A percentile compares a stretch with the other conserved stretches of the same genome.
phyloP scores from a whole-genome alignment of 805 yeast species.

The Saccharomycopsis lassenensis region DNA sequence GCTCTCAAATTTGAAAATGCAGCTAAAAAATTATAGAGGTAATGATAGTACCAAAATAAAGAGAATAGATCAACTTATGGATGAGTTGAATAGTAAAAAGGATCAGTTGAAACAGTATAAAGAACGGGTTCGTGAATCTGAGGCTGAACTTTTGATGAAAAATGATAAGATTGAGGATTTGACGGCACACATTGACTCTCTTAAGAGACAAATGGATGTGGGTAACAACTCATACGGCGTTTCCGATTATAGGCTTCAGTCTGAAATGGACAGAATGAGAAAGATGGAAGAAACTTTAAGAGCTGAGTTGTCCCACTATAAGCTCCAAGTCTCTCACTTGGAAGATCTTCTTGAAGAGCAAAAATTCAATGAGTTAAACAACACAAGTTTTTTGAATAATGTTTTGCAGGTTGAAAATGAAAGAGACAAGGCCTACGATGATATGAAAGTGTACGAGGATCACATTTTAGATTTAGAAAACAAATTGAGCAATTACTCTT shows the following conservation, averaged over 20 bases:
- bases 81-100: conserved; percentile 7
- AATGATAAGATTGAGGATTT: conserved; percentile 18
- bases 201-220: conserved; percentile 15
- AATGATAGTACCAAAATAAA: conserved; percentile 1
- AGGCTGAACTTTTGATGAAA: conserved; percentile 17
- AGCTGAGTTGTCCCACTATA: conserved; percentile 9
- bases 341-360: conserved; percentile 12
- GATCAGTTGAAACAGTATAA: conserved; percentile 18
- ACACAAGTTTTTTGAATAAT: conserved; percentile 23
- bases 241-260: conserved; percentile 10
- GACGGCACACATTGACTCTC: conserved; percentile 8
- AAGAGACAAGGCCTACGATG: conserved; percentile 14
- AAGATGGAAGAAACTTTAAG: conserved; percentile 7
- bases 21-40: conserved; percentile 17
- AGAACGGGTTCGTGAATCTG: conserved; percentile 10
- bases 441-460: conserved; percentile 19
- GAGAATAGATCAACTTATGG: conserved; percentile 4
- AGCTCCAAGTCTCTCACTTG: conserved; percentile 7
- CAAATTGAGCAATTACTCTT: conserved; percentile 20
- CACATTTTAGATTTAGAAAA: conserved; percentile 24
- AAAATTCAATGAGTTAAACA: conserved; percentile 13
- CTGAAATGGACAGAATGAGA: conserved; percentile 13
- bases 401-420: conserved; percentile 24
- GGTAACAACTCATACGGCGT: not conserved
- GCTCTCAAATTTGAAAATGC: conserved; percentile 10